A percentile compares a stretch with the other conserved stretches of the same genome.
Conservation (phyloP, 495 filamentous ascomycete genomes). For the Antarctomyces pellizariae region DNA sequence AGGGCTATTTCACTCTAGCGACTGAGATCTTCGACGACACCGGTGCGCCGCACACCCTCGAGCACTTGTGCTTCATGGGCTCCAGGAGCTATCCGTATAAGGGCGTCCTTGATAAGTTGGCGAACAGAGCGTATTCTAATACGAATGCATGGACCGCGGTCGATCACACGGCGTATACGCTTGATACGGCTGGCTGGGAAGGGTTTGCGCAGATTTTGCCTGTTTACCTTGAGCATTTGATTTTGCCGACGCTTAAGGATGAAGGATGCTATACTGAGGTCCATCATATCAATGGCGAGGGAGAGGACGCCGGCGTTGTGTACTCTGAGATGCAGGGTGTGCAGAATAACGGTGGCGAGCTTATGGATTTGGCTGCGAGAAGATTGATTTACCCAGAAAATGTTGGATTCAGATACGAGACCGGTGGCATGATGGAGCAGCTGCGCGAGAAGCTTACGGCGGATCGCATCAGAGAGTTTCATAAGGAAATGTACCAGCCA, state of each 20-base stretch:
- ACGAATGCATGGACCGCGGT: conserved; percentile 95
- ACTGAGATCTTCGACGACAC: conserved; percentile 97
- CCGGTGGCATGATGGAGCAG: conserved; percentile 86
- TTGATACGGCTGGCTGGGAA: conserved; percentile 89
- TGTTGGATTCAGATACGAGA: conserved; percentile 87
- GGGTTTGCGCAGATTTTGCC: conserved; percentile 87
- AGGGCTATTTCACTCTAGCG: conserved; percentile 83
- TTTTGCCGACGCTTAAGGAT: conserved; percentile 79
- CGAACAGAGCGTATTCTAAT: conserved; percentile 71
- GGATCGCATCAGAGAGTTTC: conserved; percentile 76
- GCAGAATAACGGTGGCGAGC: conserved; percentile 56
- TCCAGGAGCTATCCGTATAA: conserved; percentile 88
- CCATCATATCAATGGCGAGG: conserved; percentile 78
- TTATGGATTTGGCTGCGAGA: conserved; percentile 62
- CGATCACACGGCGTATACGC: conserved; percentile 90
- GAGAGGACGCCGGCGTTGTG: conserved; percentile 90
- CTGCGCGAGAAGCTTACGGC: conserved; percentile 66
- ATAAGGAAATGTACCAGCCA: conserved; percentile 94
- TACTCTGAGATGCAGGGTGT: conserved; percentile 98
- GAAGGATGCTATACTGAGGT: conserved; percentile 88
- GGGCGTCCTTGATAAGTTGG: conserved; percentile 80
- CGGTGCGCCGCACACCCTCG: conserved; percentile 82
- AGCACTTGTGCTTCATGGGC: conserved; percentile 96
- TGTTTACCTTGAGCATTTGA: conserved; percentile 85
- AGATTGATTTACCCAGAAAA: conserved; percentile 70